A percentile compares a stretch with the other conserved stretches of the same genome.
phyloP scores from a whole-genome alignment of 768 basidiomycete species.

The Psilocybe cyanescens region DNA sequence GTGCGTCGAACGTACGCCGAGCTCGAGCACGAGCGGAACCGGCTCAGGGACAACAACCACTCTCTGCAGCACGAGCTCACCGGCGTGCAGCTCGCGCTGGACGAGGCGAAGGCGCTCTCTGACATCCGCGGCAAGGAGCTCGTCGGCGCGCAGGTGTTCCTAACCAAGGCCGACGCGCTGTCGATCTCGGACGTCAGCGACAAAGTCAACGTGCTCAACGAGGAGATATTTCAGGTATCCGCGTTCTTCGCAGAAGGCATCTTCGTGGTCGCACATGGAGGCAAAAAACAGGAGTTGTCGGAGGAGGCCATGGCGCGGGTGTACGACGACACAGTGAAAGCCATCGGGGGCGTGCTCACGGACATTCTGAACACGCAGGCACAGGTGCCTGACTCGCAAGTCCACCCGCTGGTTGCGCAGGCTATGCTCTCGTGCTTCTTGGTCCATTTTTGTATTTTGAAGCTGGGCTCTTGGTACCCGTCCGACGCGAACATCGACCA shows the following conservation, averaged over 20 bases:
- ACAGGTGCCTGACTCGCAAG: background rate
- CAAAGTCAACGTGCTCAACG: constrained; percentile 22
- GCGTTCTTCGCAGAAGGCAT: constrained; percentile 35
- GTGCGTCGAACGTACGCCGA: background rate
- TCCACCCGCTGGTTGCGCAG: constrained; percentile 23
- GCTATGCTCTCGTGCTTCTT: constrained; percentile 18
- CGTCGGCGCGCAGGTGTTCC: constrained; percentile 22
- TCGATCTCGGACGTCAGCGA: constrained; percentile 21
- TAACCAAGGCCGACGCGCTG: constrained; percentile 22
- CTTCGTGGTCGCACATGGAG: constrained; percentile 27
- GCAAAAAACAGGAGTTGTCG: constrained; percentile 42
- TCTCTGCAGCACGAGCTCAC: constrained; percentile 13
- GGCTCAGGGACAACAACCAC: constrained; percentile 3
- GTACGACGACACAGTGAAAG: background rate
- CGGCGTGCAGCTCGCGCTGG: constrained; percentile 13
- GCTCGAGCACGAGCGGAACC: background rate
- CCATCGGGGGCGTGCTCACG: constrained; percentile 16
- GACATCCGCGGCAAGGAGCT: constrained; percentile 37
- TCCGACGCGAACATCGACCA: background rate
- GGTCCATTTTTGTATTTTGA: constrained; percentile 8
- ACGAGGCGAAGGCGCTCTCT: constrained; percentile 21
- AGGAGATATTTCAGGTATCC: constrained; percentile 23
- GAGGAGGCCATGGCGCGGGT: constrained; percentile 27
- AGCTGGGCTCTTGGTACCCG: constrained; percentile 19
- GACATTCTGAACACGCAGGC: constrained; percentile 8